Conservation (phyloP, 495 filamentous ascomycete genomes). For the Aspergillus indologenus region DNA sequence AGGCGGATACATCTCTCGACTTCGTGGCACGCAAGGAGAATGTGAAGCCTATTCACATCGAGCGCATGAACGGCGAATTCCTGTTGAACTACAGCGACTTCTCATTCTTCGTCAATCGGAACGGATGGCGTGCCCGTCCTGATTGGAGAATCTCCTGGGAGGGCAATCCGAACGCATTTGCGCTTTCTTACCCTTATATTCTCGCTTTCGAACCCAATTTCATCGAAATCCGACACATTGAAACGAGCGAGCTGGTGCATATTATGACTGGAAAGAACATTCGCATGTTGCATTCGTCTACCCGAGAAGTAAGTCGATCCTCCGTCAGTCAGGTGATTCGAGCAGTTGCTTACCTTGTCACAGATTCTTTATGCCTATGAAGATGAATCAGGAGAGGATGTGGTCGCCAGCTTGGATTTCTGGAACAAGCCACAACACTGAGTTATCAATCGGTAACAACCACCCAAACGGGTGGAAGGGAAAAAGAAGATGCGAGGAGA, state of each 20-base stretch:
- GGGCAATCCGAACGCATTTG: conserved; percentile 85
- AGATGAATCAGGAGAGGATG: conserved; percentile 87
- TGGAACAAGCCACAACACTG: conserved; percentile 64
- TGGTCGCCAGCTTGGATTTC: conserved; percentile 94
- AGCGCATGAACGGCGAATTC: conserved; percentile 94
- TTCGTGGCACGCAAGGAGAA: conserved; percentile 92
- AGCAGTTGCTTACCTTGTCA: conserved; percentile 14
- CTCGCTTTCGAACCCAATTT: conserved; percentile 99
- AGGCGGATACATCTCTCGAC: conserved; percentile 96
- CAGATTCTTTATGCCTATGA: conserved; percentile 96
- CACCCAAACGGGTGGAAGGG: not conserved
- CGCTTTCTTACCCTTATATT: conserved; percentile 91
- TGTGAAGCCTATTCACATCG: conserved; percentile 95
- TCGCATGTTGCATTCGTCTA: conserved; percentile 93
- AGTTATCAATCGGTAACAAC: conserved; percentile 4
- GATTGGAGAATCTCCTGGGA: conserved; percentile 99
- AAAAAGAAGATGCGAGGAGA: not conserved
- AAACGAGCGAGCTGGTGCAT: conserved; percentile 83
- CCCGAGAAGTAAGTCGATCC: conserved; percentile 73
- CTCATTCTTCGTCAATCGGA: conserved; percentile 97
- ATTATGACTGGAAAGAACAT: conserved; percentile 95
- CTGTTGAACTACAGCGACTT: conserved; percentile 97
- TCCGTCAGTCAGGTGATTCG: not conserved
- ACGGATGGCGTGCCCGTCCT: conserved; percentile 92
- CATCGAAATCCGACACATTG: conserved; percentile 92